Conservation (phyloP, 2,329 filamentous ascomycete genomes). For the Cercospora citrullina region DNA sequence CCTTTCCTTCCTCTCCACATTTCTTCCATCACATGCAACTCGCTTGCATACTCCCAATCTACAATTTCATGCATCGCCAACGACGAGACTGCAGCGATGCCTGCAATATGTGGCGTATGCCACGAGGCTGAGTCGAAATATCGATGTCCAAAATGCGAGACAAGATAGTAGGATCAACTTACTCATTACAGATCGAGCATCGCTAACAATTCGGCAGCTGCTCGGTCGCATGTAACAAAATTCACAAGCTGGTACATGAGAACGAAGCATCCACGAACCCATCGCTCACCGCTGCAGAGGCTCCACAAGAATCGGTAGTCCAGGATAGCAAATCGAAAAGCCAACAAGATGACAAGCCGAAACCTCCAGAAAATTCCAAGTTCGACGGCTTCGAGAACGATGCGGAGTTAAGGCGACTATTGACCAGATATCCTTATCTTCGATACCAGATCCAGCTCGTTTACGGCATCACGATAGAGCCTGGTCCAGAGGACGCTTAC, state of each 20-base stretch:
- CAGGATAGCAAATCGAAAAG: not conserved
- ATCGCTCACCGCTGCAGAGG: not conserved
- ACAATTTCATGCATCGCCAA: not conserved
- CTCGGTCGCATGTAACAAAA: conserved; percentile 43
- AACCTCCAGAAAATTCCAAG: conserved; percentile 29
- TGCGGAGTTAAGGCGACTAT: conserved; percentile 36
- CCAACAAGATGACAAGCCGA: conserved; percentile 27
- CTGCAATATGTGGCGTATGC: conserved; percentile 48
- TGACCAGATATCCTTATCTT: conserved; percentile 39
- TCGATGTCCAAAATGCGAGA: conserved; percentile 51
- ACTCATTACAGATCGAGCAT: not conserved
- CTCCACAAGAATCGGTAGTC: not conserved
- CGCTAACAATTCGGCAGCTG: conserved; percentile 35
- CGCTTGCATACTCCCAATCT: not conserved
- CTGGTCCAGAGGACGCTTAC: conserved; percentile 35
- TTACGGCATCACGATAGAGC: conserved; percentile 41
- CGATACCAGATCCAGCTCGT: conserved; percentile 38
- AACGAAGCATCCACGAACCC: conserved; percentile 18
- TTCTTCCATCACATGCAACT: not conserved
- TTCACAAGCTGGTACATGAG: conserved; percentile 39
- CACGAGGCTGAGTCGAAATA: conserved; percentile 49
- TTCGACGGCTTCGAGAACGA: conserved; percentile 38
- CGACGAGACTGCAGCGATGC: conserved; percentile 35
- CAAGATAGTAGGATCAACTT: conserved; percentile 45
- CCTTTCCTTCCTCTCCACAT: not conserved